phyloP scores from a whole-genome alignment of 2,329 filamentous ascomycete species.

The Calonectria multiphialidica region DNA sequence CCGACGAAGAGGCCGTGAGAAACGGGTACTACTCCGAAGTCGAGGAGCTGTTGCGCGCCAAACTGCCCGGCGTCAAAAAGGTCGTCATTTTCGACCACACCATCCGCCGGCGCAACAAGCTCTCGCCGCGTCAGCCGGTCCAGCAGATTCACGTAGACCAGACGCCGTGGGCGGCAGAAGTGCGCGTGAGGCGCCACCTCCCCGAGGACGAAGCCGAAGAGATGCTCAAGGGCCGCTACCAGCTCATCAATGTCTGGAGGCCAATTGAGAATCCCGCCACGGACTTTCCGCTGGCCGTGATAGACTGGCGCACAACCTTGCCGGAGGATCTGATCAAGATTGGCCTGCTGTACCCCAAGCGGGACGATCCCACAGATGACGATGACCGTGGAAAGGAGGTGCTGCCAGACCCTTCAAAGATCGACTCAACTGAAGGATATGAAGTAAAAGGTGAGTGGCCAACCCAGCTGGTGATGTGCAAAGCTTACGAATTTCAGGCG shows the following conservation, averaged over 20 bases:
- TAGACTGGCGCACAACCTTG: conserved; percentile 39
- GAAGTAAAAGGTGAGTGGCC: conserved; percentile 29
- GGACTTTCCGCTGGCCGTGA: conserved; percentile 39
- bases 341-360: conserved; percentile 39
- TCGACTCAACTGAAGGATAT: conserved; percentile 36
- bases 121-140: conserved; percentile 72
- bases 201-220: conserved; percentile 57
- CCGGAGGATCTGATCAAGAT: conserved; percentile 41
- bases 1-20: conserved; percentile 67
- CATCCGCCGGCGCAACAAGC: conserved; percentile 68
- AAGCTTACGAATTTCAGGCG: conserved; percentile 12
- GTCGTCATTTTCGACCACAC: conserved; percentile 81
- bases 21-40: conserved; percentile 72
- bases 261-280: conserved; percentile 44
- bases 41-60: conserved; percentile 65
- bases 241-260: conserved; percentile 65
- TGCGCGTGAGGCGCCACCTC: conserved; percentile 72
- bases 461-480: neutral
- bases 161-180: conserved; percentile 71
- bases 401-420: conserved; percentile 27
- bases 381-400: conserved; percentile 42
- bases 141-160: conserved; percentile 81
- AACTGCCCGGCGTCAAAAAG: conserved; percentile 67
- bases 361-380: conserved; percentile 34
- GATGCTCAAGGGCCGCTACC: conserved; percentile 54